Evolutionary conservation across 2,329 filamentous ascomycete genomes (phyloP).

Genomic region (Aaosphaeria pasadenensis): DNA sequence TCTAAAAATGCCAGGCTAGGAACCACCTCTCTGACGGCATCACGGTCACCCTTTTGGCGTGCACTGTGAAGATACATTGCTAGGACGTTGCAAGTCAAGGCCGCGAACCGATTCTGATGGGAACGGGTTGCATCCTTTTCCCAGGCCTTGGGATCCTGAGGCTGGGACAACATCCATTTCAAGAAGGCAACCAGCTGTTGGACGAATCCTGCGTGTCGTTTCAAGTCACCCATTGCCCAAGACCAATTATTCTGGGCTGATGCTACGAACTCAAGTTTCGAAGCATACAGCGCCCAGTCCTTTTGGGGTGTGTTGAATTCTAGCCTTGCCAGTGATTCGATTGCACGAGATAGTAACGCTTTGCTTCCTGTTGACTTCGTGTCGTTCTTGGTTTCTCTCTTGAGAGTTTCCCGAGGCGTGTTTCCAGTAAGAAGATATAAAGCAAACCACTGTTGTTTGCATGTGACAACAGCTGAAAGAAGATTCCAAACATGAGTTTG

Average conservation of each 20-base stretch:
- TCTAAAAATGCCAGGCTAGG: conserved; percentile 76
- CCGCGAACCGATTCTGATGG: conserved; percentile 60
- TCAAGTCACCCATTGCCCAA: conserved; percentile 81
- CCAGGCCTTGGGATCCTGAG: conserved; percentile 17
- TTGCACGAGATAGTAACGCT: conserved; percentile 71
- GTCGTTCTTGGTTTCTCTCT: conserved; percentile 49
- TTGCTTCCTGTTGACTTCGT: conserved; percentile 44
- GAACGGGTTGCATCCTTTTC: conserved; percentile 20
- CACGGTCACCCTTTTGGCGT: conserved; percentile 68
- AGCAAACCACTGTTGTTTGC: conserved; percentile 93
- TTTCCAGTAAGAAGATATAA: conserved; percentile 88
- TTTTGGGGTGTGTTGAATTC: conserved; percentile 57
- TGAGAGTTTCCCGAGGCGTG: conserved; percentile 73
- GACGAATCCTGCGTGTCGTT: conserved; percentile 72
- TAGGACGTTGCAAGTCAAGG: conserved; percentile 81
- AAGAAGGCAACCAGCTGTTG: conserved; percentile 70
- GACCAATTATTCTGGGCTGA: conserved; percentile 93
- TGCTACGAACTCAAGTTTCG: conserved; percentile 82
- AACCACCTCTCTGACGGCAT: conserved; percentile 68
- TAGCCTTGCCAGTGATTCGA: conserved; percentile 67
- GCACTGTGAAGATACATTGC: conserved; percentile 88
- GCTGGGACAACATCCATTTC: conserved; percentile 38
- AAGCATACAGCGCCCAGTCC: conserved; percentile 56
- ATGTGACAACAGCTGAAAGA: conserved; percentile 80
- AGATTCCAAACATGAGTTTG: conserved; percentile 77